Evolutionary conservation across 2,329 filamentous ascomycete species (phyloP), one percentile per base, ranked within the genome.

Genomic region (Bipolaris cookei): DNA sequence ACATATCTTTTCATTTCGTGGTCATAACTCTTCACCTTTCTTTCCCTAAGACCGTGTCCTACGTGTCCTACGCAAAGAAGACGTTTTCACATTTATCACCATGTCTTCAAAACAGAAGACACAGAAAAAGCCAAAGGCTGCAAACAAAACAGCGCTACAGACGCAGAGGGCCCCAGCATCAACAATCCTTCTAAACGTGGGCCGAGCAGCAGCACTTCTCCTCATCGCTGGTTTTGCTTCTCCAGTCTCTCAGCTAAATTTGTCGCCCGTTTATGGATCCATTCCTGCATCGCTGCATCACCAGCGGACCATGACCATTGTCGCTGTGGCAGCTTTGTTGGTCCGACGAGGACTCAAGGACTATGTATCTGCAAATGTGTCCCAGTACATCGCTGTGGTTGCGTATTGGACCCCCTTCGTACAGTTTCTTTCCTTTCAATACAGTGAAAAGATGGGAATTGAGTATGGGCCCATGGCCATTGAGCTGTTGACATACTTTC

Each of bases 211-310:
- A 54, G 72, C 69, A 16, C 70, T 88, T 14, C 78, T 88, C 60
- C 65, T 80, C 23, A 79, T 90, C 43, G 82, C 85, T 8, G 90
- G 88, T 42, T 72, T 88, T 39, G 87, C 84, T 58, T 88, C 89
- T 44, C 86, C 88, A 61, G 84, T 89, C 56, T 94, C 90, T 0
- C 86, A 91, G 71, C 82, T 92, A 61, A 88, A 86, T 37, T 82
- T 98, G 32, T 90, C 92, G 18, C 95, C 95, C 1, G 90, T 96
- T 10, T 98, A 96, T 76, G 95, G 95, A 50, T 87, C 88, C 14
- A 90, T 96, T 35, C 90, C 94, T 1, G 82, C 92, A 0, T 84
- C 86, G 1, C 81, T 89, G 63, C 90, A 88, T 75, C 94, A 97
- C 74, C 79, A 82, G 49, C 84, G 72, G 85, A 71, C 83, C 87